Percentiles rank a stretch among this genome's conserved stretches.
Evolutionary conservation across 2,329 filamentous ascomycete species (phyloP).

Genomic region (Rutstroemia sp.): DNA sequence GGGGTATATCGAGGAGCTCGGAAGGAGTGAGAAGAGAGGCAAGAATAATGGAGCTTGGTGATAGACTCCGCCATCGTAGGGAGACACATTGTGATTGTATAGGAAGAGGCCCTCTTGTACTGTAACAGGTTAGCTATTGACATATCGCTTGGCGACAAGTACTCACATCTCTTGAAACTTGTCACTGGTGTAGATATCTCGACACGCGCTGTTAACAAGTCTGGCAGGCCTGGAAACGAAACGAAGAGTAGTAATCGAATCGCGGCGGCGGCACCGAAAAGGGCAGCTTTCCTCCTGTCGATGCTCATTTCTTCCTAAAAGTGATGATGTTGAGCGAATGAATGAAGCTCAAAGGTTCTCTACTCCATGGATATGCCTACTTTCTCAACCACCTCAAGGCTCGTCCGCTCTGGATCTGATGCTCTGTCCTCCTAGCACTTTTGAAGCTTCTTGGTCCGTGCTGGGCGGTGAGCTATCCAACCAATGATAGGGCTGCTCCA

Average conservation of each 20-base stretch:
- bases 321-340: conserved; percentile 11
- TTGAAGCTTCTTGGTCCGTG: not conserved
- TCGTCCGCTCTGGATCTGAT: not conserved
- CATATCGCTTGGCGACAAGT: not conserved
- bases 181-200: conserved; percentile 96
- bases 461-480: conserved; percentile 9
- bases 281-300: conserved; percentile 51
- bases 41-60: conserved; percentile 82
- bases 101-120: conserved; percentile 96
- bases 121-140: conserved; percentile 32
- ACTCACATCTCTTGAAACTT: conserved; percentile 87
- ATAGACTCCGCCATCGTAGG: conserved; percentile 87
- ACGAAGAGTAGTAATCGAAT: conserved; percentile 75
- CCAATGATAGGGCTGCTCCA: conserved; percentile 7
- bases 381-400: conserved; percentile 2
- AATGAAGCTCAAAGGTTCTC: conserved; percentile 13
- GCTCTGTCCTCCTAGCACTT: not conserved
- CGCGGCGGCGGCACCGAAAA: conserved; percentile 70
- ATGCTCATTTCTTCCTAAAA: conserved; percentile 38
- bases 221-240: conserved; percentile 74
- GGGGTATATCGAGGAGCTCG: conserved; percentile 57
- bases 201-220: conserved; percentile 81
- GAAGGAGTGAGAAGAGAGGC: conserved; percentile 83
- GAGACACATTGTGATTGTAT: conserved; percentile 92
- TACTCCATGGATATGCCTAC: not conserved